Conservation (phyloP, 2,329 filamentous ascomycete genomes). For the Colletotrichum lupini region DNA sequence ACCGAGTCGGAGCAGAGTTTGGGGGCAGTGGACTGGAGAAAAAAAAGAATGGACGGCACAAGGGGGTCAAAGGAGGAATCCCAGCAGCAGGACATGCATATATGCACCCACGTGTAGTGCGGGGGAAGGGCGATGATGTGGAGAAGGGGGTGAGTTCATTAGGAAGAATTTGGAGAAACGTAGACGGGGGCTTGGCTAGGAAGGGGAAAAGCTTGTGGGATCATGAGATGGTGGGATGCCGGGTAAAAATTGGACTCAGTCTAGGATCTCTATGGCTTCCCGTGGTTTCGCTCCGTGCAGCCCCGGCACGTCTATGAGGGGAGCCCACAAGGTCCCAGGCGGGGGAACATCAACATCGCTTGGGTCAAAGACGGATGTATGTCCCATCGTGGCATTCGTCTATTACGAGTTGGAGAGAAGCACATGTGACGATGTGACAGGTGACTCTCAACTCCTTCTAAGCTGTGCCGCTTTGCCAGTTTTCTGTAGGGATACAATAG, state of each 20-base stretch:
- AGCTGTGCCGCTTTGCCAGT: not conserved
- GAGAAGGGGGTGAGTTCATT: conserved; percentile 15
- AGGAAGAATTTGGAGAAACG: conserved; percentile 27
- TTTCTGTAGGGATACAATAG: not conserved
- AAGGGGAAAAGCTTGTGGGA: not conserved
- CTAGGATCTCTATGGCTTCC: not conserved
- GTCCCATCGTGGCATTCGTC: not conserved
- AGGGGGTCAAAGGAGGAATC: conserved; percentile 23
- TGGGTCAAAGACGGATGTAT: conserved; percentile 16
- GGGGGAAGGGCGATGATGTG: conserved; percentile 20
- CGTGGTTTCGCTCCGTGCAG: conserved; percentile 9
- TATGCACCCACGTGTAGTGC: conserved; percentile 31
- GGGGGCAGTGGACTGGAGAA: conserved; percentile 8
- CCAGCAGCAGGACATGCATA: conserved; percentile 27
- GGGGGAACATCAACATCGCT: conserved; percentile 1
- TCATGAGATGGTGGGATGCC: not conserved
- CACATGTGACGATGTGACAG: conserved; percentile 14
- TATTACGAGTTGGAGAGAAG: not conserved
- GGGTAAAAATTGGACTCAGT: not conserved
- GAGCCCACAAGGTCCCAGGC: not conserved
- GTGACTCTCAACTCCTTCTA: no score
- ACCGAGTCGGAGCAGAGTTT: conserved; percentile 38
- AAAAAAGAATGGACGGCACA: conserved; percentile 32
- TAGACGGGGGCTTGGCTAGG: not conserved
- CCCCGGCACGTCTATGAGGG: not conserved